A percentile compares a stretch with the other conserved stretches of the same genome.
phyloP scores from a whole-genome alignment of 108 stramenopile species.

The Parietichytrium sp. region DNA sequence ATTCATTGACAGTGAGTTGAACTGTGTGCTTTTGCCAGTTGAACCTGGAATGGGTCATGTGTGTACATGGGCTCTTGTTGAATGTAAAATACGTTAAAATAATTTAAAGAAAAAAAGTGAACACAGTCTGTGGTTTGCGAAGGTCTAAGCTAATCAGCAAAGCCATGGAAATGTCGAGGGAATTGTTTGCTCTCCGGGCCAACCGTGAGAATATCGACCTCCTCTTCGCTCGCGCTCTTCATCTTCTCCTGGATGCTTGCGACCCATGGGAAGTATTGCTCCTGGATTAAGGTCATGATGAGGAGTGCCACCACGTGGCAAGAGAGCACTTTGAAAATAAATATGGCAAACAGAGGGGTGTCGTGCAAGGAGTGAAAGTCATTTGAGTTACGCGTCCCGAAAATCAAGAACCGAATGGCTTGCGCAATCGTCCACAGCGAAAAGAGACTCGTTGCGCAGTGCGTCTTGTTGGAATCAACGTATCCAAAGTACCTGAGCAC shows the following conservation, averaged over 20 bases:
- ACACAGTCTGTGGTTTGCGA: no score
- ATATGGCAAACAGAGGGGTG: slow-evolving; percentile 35
- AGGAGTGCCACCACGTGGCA: slow-evolving; percentile 24
- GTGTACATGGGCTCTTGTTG: no score
- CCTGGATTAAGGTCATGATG: slow-evolving; percentile 24
- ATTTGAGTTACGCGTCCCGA: slow-evolving; percentile 29
- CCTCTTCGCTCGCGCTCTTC: background rate
- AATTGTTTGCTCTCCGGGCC: no score
- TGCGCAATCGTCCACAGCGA: slow-evolving; percentile 32
- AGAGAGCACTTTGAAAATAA: slow-evolving; percentile 21
- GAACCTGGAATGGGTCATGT: no score
- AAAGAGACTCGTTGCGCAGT: slow-evolving; percentile 7
- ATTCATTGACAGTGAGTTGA: no score
- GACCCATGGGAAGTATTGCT: slow-evolving; percentile 22
- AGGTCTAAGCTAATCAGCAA: no score
- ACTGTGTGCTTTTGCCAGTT: no score
- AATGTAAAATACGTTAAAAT: no score
- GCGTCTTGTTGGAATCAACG: slow-evolving; percentile 7
- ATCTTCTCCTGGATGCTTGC: background rate
- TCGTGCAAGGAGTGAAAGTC: slow-evolving; percentile 34
- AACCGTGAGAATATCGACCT: slow-evolving; percentile 13
- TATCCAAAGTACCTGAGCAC: slow-evolving; percentile 18
- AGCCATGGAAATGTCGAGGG: no score
- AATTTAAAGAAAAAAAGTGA: no score
- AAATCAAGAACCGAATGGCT: slow-evolving; percentile 23